Conservation (phyloP, 768 basidiomycete species). For the Leccinum rimulosum region DNA sequence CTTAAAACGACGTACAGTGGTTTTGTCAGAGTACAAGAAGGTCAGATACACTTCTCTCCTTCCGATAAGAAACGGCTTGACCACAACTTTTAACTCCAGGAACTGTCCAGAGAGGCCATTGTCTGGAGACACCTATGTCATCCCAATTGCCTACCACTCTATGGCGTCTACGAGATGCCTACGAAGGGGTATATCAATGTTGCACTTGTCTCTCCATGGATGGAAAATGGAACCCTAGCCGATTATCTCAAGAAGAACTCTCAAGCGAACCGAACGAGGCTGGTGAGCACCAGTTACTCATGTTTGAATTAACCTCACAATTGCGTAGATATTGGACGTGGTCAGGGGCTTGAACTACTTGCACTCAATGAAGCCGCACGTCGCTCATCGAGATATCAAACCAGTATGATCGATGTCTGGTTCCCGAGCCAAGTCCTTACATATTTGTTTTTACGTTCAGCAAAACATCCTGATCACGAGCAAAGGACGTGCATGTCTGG, state of each 20-base stretch:
- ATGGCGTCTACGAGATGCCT: conserved; percentile 28
- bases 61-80: background rate
- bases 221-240: conserved; percentile 33
- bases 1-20: background rate
- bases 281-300: conserved; percentile 29
- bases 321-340: conserved; percentile 39
- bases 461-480: conserved; percentile 48
- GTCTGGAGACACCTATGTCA: conserved; percentile 36
- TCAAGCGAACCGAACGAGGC: conserved; percentile 21
- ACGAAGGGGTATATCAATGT: conserved; percentile 11
- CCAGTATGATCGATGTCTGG: conserved; percentile 20
- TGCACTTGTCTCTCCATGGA: conserved; percentile 40
- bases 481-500: conserved; percentile 42
- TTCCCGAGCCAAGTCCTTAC: background rate
- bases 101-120: conserved; percentile 30
- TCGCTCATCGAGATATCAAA: conserved; percentile 34
- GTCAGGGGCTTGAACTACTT: conserved; percentile 42
- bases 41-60: conserved; percentile 5
- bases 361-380: conserved; percentile 38
- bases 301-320: background rate
- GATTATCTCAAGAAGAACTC: conserved; percentile 27
- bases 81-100: conserved; percentile 5
- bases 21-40: conserved; percentile 12
- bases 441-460: conserved; percentile 29
- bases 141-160: conserved; percentile 35